Percentiles rank a stretch among this genome's conserved stretches.
phyloP scores from a whole-genome alignment of 176 grass and related monocot genomes.

The Oryza punctata region DNA sequence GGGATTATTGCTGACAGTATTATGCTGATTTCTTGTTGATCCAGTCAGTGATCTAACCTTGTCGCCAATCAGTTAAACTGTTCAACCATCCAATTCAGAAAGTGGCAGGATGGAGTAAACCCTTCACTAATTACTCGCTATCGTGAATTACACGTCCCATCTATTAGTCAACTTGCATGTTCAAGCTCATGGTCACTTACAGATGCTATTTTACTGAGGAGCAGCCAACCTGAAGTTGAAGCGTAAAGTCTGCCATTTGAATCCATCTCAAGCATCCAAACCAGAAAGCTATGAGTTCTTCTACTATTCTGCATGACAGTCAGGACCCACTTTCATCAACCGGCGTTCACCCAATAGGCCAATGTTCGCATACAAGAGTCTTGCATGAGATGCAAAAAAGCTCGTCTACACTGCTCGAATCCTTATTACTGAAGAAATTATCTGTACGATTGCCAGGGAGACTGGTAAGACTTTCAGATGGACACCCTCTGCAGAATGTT shows the following conservation, averaged over 20 bases:
- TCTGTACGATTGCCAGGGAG: background rate
- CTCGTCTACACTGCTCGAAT: no score
- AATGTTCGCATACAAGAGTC: no score
- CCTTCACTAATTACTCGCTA: background rate
- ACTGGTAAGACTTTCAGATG: background rate
- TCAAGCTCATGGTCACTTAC: background rate
- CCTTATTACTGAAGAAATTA: no score
- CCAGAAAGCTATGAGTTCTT: background rate
- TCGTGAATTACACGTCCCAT: constrained; percentile 11
- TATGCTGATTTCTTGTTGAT: constrained; percentile 1
- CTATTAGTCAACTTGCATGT: background rate
- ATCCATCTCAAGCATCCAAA: constrained; percentile 8
- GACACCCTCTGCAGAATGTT: background rate
- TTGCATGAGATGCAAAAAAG: no score
- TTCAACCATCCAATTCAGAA: constrained; percentile 1
- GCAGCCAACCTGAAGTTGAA: constrained; percentile 1
- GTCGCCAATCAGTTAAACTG: background rate
- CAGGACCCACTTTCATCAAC: background rate
- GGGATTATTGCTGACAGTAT: background rate
- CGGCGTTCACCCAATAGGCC: background rate
- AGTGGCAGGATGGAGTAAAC: background rate
- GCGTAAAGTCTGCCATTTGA: background rate
- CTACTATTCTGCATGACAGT: background rate
- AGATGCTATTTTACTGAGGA: background rate
- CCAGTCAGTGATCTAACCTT: background rate